Evolutionary conservation across 208 protist genomes (phyloP).

Genomic region (Crithidia brevicula): DNA sequence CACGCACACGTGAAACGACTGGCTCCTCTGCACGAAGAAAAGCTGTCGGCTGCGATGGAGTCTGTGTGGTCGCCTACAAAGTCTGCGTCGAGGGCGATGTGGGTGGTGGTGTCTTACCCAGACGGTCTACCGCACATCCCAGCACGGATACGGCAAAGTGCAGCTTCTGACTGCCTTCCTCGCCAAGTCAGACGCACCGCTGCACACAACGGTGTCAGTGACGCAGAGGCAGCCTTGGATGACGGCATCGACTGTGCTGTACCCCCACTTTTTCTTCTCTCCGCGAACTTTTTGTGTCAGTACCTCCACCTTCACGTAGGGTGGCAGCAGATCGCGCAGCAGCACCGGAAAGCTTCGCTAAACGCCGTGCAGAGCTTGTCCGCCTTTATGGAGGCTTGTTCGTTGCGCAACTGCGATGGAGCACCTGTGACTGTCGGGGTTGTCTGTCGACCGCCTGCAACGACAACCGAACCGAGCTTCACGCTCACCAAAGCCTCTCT

Average conservation of each 20-base stretch:
- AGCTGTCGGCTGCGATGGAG: not conserved
- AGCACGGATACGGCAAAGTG: not conserved
- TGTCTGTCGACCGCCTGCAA: not conserved
- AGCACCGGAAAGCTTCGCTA: too few species aligned
- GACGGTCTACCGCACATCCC: not conserved
- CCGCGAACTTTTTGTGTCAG: not conserved
- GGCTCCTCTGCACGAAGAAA: not conserved
- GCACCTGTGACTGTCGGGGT: not conserved
- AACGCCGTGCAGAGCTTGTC: too few species aligned
- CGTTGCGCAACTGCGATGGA: not conserved
- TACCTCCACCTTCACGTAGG: too few species aligned
- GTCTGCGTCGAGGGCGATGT: not conserved
- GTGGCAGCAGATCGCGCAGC: too few species aligned
- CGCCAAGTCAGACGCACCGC: not conserved
- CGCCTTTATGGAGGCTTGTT: too few species aligned
- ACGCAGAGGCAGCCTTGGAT: too few species aligned
- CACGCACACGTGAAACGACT: not conserved
- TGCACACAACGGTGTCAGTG: not conserved
- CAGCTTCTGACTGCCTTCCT: not conserved
- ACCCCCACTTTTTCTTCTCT: not conserved
- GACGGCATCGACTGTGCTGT: not conserved
- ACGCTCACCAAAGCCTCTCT: not conserved
- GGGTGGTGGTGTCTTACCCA: slow-evolving; percentile 4
- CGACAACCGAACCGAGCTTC: too few species aligned
- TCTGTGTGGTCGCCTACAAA: not conserved